Evolutionary conservation across 2,329 filamentous ascomycete genomes (phyloP), one percentile per base, ranked within the genome.

Genomic region (Penicillium sp.): DNA sequence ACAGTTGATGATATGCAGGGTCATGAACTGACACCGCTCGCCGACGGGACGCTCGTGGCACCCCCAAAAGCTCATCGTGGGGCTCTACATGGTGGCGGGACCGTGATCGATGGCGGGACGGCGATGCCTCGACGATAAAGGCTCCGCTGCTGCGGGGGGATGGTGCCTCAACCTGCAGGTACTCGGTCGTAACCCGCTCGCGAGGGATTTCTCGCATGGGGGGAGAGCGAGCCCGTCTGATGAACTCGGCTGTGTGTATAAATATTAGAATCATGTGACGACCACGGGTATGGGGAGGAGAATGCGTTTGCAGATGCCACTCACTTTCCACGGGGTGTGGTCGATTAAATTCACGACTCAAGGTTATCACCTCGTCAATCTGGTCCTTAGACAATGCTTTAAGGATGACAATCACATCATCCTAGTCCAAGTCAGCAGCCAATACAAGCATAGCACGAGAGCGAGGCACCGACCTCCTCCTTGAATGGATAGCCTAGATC

Each of bases 361-460:
- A 79, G 65, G 85, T 88, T 64, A 97, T 88, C 42, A 97, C 81
- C 66, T 95, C 89, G 63, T 97, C 92, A 59, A 97, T 97, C 64
- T 96, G 91, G 16, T 93, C 86, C 64, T 95, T 92, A 14, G 90
- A 89, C 5, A 97, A 81, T 9, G 93, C 92, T 67, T 90, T 88
- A 63, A 89, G 85, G 32, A 97, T 86, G 48, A 96, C 83, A 63
- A 94, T 85, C 21, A 88, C 88, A 62, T 88, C 87, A 38, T 88
- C 90, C 89, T 94, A 7, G 18, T 48, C 36, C 53, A 43, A 27
- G 32, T 58, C 41, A 59, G 34, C 32, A 51, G 48, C 64, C 59
- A 82, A 56, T 78, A 75, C 39, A 14, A 48, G 24, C 36, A n/a
- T 24, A 4, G 32, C 27, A 32, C 9, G 21, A 16, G 38, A 13